Conservation (phyloP, 805 yeast genomes). For the Pichia deserticola region DNA sequence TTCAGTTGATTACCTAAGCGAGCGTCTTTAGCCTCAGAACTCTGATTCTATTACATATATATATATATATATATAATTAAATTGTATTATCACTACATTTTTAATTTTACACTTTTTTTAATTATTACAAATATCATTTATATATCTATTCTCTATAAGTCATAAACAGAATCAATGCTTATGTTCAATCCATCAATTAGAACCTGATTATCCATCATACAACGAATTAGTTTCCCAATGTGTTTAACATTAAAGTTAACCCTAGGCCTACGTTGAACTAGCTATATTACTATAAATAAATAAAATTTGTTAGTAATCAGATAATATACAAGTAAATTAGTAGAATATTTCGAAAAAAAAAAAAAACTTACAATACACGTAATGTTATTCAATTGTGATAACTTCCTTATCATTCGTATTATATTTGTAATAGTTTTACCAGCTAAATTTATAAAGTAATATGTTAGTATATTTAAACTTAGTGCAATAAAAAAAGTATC, state of each 20-base stretch:
- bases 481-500: no score
- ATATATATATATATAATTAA: no score
- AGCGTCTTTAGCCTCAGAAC: no score
- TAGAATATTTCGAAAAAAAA: not conserved
- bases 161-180: not conserved
- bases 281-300: not conserved
- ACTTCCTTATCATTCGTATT: slow-evolving; percentile 16
- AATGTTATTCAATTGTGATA: slow-evolving; percentile 14
- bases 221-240: slow-evolving; percentile 16
- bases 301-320: not conserved
- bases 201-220: slow-evolving; percentile 19
- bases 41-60: no score
- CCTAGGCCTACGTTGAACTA: not conserved
- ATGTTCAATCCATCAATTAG: not conserved
- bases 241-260: slow-evolving; percentile 16
- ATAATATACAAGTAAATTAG: no score
- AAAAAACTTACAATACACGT: slow-evolving; percentile 18
- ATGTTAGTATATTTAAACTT: not conserved
- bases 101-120: no score
- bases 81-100: no score
- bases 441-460: not conserved
- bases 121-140: not conserved
- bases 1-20: no score
- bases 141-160: not conserved
- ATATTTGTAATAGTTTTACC: slow-evolving; percentile 1